These are phyloP conservation scores for Salix arbutifolia DNA, from an alignment of 345 rosid species.

Conservation along the genomic window DNA sequence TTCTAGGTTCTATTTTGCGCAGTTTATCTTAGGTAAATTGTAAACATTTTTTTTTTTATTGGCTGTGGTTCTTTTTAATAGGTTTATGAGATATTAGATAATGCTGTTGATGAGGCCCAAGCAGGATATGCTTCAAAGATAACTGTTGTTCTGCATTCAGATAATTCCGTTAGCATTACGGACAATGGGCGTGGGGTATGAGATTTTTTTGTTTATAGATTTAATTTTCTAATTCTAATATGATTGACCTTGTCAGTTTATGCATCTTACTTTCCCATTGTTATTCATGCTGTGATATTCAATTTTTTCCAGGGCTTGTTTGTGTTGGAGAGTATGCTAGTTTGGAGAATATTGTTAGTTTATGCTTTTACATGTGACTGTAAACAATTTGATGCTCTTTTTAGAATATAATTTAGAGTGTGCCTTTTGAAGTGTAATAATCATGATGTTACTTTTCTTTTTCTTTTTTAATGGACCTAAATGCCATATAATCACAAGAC, in stretches of 20 bases:
- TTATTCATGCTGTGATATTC: not conserved
- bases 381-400: not conserved
- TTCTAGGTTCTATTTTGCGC: not conserved
- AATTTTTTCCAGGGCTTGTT: not conserved
- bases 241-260: not conserved
- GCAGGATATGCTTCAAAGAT: constrained; percentile 85
- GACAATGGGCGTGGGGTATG: constrained; percentile 99
- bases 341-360: not conserved
- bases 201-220: not conserved
- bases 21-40: not conserved
- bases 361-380: not conserved
- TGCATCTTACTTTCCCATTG: not conserved
- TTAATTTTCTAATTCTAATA: not conserved
- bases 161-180: constrained; percentile 79
- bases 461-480: not conserved
- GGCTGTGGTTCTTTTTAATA: constrained; percentile 23
- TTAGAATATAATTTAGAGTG: not conserved
- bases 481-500: not conserved
- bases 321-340: not conserved
- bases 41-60: not conserved
- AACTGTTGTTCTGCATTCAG: constrained; percentile 58
- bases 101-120: constrained; percentile 98
- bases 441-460: not conserved
- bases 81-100: constrained; percentile 98
- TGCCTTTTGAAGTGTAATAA: not conserved